Percentiles rank a stretch among this genome's conserved stretches.
Conservation (phyloP, 2,329 filamentous ascomycete genomes). For the Pyrenochaeta sp. region DNA sequence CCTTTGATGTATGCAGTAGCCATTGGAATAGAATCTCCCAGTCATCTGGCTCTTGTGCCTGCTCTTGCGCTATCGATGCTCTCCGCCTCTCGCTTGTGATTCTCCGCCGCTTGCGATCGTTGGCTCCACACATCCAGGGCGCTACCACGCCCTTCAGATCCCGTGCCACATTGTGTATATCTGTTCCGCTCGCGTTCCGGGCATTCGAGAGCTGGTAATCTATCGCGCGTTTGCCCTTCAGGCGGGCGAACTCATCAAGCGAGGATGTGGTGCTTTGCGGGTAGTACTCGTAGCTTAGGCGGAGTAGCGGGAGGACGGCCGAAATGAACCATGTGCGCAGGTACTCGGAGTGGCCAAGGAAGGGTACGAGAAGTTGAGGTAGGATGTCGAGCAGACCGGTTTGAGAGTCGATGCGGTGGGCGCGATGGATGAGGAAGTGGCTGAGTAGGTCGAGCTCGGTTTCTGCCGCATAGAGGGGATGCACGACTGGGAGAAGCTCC, state of each 20-base stretch:
- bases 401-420: conserved; percentile 73
- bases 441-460: conserved; percentile 64
- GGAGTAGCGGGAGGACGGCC: conserved; percentile 71
- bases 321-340: conserved; percentile 75
- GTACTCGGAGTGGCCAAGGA: conserved; percentile 67
- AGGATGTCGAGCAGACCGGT: conserved; percentile 76
- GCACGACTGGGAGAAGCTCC: conserved; percentile 66
- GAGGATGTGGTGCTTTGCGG: conserved; percentile 61
- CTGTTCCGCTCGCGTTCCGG: conserved; percentile 17
- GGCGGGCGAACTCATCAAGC: conserved; percentile 69
- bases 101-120: conserved; percentile 64
- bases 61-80: conserved; percentile 48
- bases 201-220: conserved; percentile 62
- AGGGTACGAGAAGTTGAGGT: conserved; percentile 72
- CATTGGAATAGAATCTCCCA: conserved; percentile 76
- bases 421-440: conserved; percentile 72
- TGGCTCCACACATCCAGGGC: conserved; percentile 76
- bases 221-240: conserved; percentile 68
- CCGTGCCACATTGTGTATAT: conserved; percentile 60
- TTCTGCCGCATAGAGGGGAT: conserved; percentile 58
- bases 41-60: conserved; percentile 51
- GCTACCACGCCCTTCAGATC: conserved; percentile 74
- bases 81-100: conserved; percentile 46
- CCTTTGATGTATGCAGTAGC: conserved; percentile 68
- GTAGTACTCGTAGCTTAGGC: conserved; percentile 76